A percentile compares a stretch with the other conserved stretches of the same genome.
These are phyloP conservation scores for Pecoramyces ruminantium DNA, from an alignment of 192 early-diverging fungal species.

Conservation along the genomic window DNA sequence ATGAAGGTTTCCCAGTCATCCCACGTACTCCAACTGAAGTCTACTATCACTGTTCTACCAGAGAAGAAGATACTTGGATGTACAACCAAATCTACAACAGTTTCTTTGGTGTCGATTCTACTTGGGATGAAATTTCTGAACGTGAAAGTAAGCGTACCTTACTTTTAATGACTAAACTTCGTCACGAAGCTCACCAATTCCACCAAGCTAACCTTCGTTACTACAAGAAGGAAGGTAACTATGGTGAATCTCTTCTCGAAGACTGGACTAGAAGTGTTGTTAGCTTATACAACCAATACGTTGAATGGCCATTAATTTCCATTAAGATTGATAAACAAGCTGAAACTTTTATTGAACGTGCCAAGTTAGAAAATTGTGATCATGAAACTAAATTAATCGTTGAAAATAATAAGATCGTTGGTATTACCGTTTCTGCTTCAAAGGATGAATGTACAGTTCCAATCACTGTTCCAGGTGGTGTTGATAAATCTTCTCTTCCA, in stretches of 20 bases:
- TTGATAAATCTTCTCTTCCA: not conserved
- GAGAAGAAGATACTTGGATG: not conserved
- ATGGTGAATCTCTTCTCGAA: not conserved
- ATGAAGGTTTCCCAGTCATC: not conserved
- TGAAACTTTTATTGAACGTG: not conserved
- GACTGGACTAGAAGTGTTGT: not conserved
- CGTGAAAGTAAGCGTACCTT: not conserved
- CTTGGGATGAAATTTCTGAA: not conserved
- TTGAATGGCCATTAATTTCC: not conserved
- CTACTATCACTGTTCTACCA: not conserved
- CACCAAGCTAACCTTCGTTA: not conserved
- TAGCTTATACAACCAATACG: not conserved
- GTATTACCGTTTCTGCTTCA: not conserved
- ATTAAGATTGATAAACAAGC: not conserved
- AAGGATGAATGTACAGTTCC: not conserved
- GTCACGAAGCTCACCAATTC: constrained; percentile 18
- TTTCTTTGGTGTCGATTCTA: not conserved
- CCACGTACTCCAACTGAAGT: not conserved
- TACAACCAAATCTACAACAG: not conserved
- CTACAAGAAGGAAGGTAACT: not conserved
- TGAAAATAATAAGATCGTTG: not conserved
- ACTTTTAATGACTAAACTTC: constrained; percentile 5
- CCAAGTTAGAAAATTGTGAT: not conserved
- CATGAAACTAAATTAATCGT: not conserved
- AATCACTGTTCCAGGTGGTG: not conserved